Base-by-base conservation (phyloP, 352 stramenopile genomes). In the Peronosclerospora sorghi region DNA sequence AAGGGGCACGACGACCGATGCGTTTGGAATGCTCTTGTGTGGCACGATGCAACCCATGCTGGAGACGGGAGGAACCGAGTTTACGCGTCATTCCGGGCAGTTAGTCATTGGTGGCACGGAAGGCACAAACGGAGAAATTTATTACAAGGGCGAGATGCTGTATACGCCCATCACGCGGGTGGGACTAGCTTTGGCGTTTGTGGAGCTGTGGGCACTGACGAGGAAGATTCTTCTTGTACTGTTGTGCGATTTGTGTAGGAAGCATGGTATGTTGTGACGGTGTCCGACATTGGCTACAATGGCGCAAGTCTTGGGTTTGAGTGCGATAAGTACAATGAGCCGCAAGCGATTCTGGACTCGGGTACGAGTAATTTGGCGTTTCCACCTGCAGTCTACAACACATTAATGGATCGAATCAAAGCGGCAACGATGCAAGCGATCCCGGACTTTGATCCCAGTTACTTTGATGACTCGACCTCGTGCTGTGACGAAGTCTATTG, bases 281-380 rank as follows among this genome's bases (percentile, higher is more conserved):
- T 91, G 24, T 71, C 77, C 5, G 76, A 86, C 41, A 64, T 91
- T 32, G 79, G 72, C 18, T 86, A 78, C 24, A 56, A 73, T 35
- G 64, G 60, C 13, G 67, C 63, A 6, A 85, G 72, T 20, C 57
- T 89, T 4, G 68, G 64, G 1, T 39, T 89, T 5, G 54, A 63
- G 2, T 91, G 79, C 51, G 56, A 65, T 9, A 71, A 62, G 7
- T 86, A 85, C 46, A 91, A 91, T 41, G 57, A 79, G 0, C 79
- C 79, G 15, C 54, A 90, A 56, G 72, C 79, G 8, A 89, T 91
- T 40, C 50, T 91, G 8, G 79, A 91, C 45, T 87, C 76, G 2
- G 79, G 79, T 8, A 87, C 79, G 5, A 91, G 76, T 48, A 91
- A 91, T 45, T 57, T 91, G 34, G 67, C 75, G 14, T 83, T 91